Evolutionary conservation across 2,329 filamentous ascomycete species (phyloP).

Genomic region (Curvularia hawaiiensis): DNA sequence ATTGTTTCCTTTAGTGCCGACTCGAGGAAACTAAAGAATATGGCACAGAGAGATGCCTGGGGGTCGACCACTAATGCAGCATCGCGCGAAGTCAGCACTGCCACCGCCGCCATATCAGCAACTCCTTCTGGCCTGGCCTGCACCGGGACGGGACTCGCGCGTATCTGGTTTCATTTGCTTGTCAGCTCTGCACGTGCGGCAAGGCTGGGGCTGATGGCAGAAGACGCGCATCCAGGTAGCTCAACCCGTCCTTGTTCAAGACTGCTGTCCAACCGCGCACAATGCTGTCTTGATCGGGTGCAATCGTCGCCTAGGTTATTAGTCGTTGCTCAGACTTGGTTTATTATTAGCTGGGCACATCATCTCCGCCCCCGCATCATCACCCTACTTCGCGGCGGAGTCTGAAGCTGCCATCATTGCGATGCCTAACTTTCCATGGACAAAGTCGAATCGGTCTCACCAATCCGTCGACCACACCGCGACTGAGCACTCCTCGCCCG

Average conservation of each 20-base stretch:
- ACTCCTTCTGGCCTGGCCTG: slow-evolving; percentile 29
- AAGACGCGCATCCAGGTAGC: slow-evolving; percentile 21
- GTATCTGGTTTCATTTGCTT: slow-evolving; percentile 32
- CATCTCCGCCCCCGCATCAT: slow-evolving; percentile 29
- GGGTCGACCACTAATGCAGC: slow-evolving; percentile 9
- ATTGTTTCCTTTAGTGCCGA: background rate
- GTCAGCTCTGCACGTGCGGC: slow-evolving; percentile 39
- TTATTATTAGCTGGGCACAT: slow-evolving; percentile 44
- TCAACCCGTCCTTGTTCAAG: slow-evolving; percentile 24
- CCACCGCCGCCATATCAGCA: slow-evolving; percentile 40
- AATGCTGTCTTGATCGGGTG: slow-evolving; percentile 27
- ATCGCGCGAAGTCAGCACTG: slow-evolving; percentile 30
- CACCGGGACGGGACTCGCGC: slow-evolving; percentile 24
- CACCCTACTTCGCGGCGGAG: slow-evolving; percentile 27
- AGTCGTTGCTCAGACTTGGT: slow-evolving; percentile 32
- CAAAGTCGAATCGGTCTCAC: slow-evolving; percentile 48
- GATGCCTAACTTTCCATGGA: slow-evolving; percentile 47
- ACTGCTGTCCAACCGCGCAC: slow-evolving; percentile 24
- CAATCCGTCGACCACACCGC: slow-evolving; percentile 43
- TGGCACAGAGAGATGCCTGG: slow-evolving; percentile 13
- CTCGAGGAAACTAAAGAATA: slow-evolving; percentile 1
- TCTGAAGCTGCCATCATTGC: slow-evolving; percentile 33
- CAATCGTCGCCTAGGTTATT: slow-evolving; percentile 20
- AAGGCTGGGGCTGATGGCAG: slow-evolving; percentile 30
- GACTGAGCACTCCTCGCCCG: slow-evolving; percentile 40